Evolutionary conservation across 2,329 filamentous ascomycete species (phyloP), one percentile per base, ranked within the genome.

Genomic region (Clarireedia hainanense): DNA sequence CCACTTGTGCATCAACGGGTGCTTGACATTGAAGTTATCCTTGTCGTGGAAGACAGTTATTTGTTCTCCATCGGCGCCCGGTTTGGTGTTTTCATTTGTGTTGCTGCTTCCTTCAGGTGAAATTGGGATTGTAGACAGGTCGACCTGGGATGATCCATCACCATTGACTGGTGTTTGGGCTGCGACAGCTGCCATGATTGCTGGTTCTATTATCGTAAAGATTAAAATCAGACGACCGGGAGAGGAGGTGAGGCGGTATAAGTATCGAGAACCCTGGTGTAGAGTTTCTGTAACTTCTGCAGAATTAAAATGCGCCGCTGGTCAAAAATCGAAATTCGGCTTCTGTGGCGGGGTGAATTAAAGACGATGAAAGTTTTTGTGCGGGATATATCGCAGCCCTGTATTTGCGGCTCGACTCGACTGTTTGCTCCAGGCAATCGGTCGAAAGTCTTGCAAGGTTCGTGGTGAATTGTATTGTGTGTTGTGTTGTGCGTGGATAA

Each of bases 1-100:
- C 94, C 94, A 99, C 71, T 89, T 88, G 79, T 96, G 88, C 81
- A 95, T 91, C 59, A 99, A 81, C 64, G 91, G 92, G 73, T 99
- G 94, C 81, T 97, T 99, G 74, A 99, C 94, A 68, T 95, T 99
- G 83, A 99, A 99, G 80, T 99, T 96, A 64, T 96, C 88, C 66
- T 94, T 88, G 76, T 97, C 91, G 72, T 99, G 91, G 78, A 99
- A 99, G 65, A 99, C 92, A 47, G 94, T 99, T 67, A 96, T 80
- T 51, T 88, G 78, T 70, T 91, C 85, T 62, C 73, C 74, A 62
- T 76, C 75, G 53, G 72, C 73, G 20, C 43, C 43, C 55, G 76
- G 73, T 69, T 65, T 74, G 73, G 59, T 63, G 77, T 62, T 64
- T 50, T 65, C 65, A 27, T 64, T 75, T 56, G 77, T 74, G 58